Percentiles rank a stretch among this genome's conserved stretches.
Evolutionary conservation across 768 basidiomycete genomes (phyloP).

Genomic region (Rhodotorula kratochvilovae): DNA sequence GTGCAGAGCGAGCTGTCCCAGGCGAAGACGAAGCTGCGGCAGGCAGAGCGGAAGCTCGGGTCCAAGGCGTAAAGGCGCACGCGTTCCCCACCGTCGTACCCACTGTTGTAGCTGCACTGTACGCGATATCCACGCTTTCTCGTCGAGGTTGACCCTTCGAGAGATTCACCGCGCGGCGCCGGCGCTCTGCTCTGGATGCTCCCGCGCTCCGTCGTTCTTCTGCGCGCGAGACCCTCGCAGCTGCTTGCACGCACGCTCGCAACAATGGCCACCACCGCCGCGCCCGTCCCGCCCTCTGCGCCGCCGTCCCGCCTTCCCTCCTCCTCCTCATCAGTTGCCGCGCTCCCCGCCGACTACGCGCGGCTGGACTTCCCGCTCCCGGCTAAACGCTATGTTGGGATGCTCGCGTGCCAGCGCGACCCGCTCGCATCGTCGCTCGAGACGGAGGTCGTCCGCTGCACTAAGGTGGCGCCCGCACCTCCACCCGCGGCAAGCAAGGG

Average conservation of each 20-base stretch:
- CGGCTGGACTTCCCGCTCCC: constrained; percentile 26
- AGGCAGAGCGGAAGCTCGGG: constrained; percentile 18
- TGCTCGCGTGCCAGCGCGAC: constrained; percentile 71
- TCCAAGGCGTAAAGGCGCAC: not conserved
- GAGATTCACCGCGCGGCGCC: not conserved
- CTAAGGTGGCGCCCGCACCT: constrained; percentile 53
- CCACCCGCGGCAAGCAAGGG: constrained; percentile 41
- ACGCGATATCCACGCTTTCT: not conserved
- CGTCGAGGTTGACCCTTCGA: no score
- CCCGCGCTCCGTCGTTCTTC: no score
- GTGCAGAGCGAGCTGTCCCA: constrained; percentile 28
- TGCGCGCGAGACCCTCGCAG: no score
- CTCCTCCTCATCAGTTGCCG: not conserved
- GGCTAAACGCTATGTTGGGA: constrained; percentile 55
- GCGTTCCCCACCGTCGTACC: not conserved
- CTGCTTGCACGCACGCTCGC: not conserved
- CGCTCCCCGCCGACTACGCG: constrained; percentile 24
- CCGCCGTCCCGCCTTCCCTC: not conserved
- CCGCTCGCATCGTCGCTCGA: constrained; percentile 61
- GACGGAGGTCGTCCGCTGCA: constrained; percentile 58
- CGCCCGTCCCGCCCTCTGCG: not conserved
- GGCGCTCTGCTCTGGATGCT: not conserved
- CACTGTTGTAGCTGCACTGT: not conserved
- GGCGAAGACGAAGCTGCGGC: constrained; percentile 32
- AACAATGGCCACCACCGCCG: constrained; percentile 9